Evolutionary conservation across 73 alveolate genomes (phyloP).

Genomic region (Symbiodinium pilosum): DNA sequence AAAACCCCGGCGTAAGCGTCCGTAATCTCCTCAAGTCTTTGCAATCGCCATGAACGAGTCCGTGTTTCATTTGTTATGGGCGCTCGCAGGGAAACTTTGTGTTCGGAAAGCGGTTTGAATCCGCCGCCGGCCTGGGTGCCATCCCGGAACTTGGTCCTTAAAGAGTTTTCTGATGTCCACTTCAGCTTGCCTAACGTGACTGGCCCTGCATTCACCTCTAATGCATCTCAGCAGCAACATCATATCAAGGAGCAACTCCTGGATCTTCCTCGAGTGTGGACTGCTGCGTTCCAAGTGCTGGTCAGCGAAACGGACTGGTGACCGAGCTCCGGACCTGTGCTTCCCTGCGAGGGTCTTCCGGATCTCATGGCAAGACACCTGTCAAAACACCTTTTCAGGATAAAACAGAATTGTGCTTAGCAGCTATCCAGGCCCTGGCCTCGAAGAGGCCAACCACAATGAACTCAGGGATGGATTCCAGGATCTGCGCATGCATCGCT

Average conservation of each 20-base stretch:
- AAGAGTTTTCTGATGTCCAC: too few species aligned
- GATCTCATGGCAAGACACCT: slow-evolving; percentile 98
- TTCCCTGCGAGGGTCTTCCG: slow-evolving; percentile 97
- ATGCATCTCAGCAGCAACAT: slow-evolving; percentile 17
- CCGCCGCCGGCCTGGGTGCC: slow-evolving; percentile 96
- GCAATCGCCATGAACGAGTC: neutral
- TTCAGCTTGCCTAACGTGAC: too few species aligned
- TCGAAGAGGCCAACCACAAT: slow-evolving; percentile 98
- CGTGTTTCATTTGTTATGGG: neutral
- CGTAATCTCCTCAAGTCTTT: slow-evolving; percentile 90
- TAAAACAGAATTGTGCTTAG: neutral
- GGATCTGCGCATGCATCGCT: slow-evolving; percentile 80
- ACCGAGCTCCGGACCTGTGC: neutral
- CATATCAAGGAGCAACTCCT: slow-evolving; percentile 97
- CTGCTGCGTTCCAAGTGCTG: too few species aligned
- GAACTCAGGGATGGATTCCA: slow-evolving; percentile 98
- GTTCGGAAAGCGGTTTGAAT: neutral
- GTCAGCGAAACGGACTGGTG: neutral
- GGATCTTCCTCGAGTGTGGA: slow-evolving; percentile 96
- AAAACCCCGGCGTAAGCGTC: slow-evolving; percentile 98
- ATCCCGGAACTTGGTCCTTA: slow-evolving; percentile 98
- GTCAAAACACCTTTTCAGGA: neutral
- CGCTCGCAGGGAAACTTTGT: neutral
- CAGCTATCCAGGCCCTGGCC: neutral
- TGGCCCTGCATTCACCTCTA: too few species aligned